Evolutionary conservation across 768 basidiomycete genomes (phyloP).

Genomic region (Tremella fuciformis): DNA sequence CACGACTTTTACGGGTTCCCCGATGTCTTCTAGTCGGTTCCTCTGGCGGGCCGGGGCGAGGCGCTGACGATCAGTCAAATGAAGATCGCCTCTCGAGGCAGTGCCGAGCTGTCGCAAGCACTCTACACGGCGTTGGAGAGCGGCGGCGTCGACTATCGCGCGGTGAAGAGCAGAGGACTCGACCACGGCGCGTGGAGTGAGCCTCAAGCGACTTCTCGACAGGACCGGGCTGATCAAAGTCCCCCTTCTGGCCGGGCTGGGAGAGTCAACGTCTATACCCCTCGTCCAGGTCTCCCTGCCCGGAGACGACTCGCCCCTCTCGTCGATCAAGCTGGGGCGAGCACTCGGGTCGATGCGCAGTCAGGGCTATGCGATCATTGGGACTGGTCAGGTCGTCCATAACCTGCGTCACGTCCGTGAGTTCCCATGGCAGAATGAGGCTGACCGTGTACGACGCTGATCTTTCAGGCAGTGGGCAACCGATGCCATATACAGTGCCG

Average conservation of each 20-base stretch:
- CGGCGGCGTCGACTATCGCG: too few species aligned
- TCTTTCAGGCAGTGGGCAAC: slow-evolving; percentile 23
- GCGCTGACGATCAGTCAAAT: too few species aligned
- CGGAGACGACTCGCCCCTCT: slow-evolving; percentile 21
- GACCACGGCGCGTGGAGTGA: slow-evolving; percentile 49
- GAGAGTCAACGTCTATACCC: slow-evolving; percentile 23
- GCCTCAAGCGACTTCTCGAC: background rate
- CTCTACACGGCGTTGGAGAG: slow-evolving; percentile 14
- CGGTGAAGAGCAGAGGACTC: slow-evolving; percentile 24
- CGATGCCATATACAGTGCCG: slow-evolving; percentile 25
- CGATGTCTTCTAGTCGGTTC: slow-evolving; percentile 22
- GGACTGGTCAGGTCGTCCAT: slow-evolving; percentile 45
- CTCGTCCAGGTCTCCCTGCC: slow-evolving; percentile 45
- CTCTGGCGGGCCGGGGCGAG: too few species aligned
- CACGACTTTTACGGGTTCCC: slow-evolving; percentile 50
- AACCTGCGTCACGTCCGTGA: slow-evolving; percentile 44
- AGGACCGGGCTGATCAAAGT: slow-evolving; percentile 13
- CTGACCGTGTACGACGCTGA: too few species aligned
- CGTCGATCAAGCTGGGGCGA: slow-evolving; percentile 35
- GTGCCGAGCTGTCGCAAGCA: slow-evolving; percentile 6
- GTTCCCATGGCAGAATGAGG: too few species aligned
- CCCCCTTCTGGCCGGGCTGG: slow-evolving; percentile 35
- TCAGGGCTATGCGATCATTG: slow-evolving; percentile 43
- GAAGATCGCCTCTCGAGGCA: too few species aligned
- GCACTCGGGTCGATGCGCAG: slow-evolving; percentile 31